These are phyloP conservation scores for Dalbergia oliveri DNA, from an alignment of 306 rosid genomes.

Conservation along the genomic window DNA sequence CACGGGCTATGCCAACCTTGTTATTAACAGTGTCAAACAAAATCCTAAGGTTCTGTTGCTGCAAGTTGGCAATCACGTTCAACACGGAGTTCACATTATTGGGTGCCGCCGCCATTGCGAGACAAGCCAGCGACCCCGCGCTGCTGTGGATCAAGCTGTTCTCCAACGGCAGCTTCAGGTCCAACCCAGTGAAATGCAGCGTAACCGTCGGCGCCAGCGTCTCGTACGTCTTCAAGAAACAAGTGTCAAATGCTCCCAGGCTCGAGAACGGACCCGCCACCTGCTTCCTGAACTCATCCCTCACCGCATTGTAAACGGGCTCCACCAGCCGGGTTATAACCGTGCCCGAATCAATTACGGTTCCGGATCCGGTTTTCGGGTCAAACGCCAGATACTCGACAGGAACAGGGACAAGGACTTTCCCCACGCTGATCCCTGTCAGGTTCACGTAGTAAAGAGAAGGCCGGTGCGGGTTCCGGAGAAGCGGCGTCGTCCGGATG, in stretches of 20 bases:
- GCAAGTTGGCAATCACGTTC: conserved; percentile 91
- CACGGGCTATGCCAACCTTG: conserved; percentile 86
- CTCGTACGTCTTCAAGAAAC: conserved; percentile 64
- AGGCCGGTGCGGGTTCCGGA: conserved; percentile 77
- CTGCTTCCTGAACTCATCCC: conserved; percentile 88
- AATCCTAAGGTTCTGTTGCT: conserved; percentile 90
- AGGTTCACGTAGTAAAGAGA: conserved; percentile 86
- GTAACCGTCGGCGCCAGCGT: conserved; percentile 63
- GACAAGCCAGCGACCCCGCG: conserved; percentile 80
- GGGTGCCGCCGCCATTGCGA: conserved; percentile 94
- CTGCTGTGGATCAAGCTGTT: conserved; percentile 89
- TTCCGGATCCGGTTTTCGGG: conserved; percentile 79
- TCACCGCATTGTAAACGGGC: conserved; percentile 69
- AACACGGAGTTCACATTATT: conserved; percentile 79
- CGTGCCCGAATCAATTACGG: conserved; percentile 89
- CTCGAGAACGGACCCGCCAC: conserved; percentile 68
- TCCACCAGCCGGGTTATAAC: conserved; percentile 76
- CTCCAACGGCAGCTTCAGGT: conserved; percentile 73
- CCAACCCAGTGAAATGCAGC: conserved; percentile 67
- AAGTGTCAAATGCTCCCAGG: conserved; percentile 90
- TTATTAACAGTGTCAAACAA: conserved; percentile 83
- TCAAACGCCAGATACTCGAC: conserved; percentile 60
- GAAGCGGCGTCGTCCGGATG: conserved; percentile 84
- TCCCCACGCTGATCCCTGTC: conserved; percentile 77
- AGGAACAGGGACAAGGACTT: conserved; percentile 54